Percentiles rank a stretch among this genome's conserved stretches.
Evolutionary conservation across 441 rosid species (phyloP).

Genomic region (Raphanus hybrid): DNA sequence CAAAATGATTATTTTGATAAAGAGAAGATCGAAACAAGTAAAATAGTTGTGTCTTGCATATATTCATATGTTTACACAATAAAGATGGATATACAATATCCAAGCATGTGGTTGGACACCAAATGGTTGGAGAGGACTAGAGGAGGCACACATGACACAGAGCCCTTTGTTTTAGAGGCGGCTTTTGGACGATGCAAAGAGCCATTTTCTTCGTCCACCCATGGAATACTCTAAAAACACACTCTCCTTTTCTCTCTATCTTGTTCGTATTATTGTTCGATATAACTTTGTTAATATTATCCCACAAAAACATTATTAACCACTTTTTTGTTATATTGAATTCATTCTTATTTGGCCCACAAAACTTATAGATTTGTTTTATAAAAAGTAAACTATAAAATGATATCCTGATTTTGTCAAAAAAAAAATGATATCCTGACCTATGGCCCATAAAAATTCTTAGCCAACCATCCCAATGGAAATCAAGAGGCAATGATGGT

Average conservation of each 20-base stretch:
- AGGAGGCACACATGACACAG: background rate
- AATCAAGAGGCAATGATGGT: slow-evolving; percentile 3
- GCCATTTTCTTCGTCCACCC: slow-evolving; percentile 6
- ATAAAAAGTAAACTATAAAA: background rate
- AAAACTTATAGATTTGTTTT: background rate
- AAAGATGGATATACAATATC: background rate
- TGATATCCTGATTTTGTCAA: background rate
- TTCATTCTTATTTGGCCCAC: background rate
- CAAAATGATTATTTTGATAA: background rate
- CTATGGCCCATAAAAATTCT: background rate
- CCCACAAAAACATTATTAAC: background rate
- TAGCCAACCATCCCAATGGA: slow-evolving; percentile 1
- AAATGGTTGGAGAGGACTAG: background rate
- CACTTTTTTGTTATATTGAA: background rate
- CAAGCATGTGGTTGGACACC: slow-evolving; percentile 4
- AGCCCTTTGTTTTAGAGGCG: slow-evolving; percentile 1
- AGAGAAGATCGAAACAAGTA: background rate
- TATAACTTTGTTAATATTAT: background rate
- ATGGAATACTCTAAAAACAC: background rate
- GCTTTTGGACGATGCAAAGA: background rate
- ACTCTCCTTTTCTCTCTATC: background rate
- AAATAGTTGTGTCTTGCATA: background rate
- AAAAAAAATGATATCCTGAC: background rate
- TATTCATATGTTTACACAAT: background rate
- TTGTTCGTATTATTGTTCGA: background rate